Conservation (phyloP, 495 filamentous ascomycete genomes). For the Talaromyces borbonicus region DNA sequence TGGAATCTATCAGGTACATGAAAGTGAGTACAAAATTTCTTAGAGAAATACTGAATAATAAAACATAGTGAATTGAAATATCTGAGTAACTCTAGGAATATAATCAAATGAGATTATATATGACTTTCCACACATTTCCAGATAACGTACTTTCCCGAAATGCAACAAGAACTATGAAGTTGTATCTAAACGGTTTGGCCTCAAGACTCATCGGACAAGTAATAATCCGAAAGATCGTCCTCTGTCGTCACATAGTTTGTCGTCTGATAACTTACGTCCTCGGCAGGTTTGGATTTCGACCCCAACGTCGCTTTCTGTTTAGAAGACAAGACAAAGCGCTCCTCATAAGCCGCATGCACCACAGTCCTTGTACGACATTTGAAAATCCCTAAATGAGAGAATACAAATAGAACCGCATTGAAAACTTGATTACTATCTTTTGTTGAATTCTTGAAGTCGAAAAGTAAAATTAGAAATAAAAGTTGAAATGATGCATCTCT, state of each 20-base stretch:
- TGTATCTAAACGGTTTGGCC: background rate
- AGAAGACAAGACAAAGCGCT: conserved; percentile 14
- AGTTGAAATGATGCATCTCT: conserved; percentile 18
- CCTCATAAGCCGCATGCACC: conserved; percentile 15
- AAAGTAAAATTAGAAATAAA: conserved; percentile 15
- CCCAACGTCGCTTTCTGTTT: conserved; percentile 14
- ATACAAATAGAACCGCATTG: conserved; percentile 15
- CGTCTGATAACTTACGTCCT: conserved; percentile 1
- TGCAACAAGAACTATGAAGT: background rate
- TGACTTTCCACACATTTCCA: background rate
- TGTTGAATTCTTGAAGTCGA: conserved; percentile 14
- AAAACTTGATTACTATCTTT: conserved; percentile 15
- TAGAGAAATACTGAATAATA: too few relatives aligned
- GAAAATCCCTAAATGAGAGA: conserved; percentile 18
- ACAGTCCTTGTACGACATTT: conserved; percentile 14
- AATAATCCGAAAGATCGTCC: conserved; percentile 1
- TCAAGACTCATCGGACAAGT: conserved; percentile 1
- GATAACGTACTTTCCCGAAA: background rate
- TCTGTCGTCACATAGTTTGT: conserved; percentile 5
- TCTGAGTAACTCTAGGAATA: too few relatives aligned
- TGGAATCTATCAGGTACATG: too few relatives aligned
- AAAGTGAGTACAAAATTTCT: background rate
- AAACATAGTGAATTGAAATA: too few relatives aligned
- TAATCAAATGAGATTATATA: too few relatives aligned
- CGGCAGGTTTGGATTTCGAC: conserved; percentile 9